Evolutionary conservation across 2,329 filamentous ascomycete species (phyloP).

Genomic region (Clonostachys rhizophaga): DNA sequence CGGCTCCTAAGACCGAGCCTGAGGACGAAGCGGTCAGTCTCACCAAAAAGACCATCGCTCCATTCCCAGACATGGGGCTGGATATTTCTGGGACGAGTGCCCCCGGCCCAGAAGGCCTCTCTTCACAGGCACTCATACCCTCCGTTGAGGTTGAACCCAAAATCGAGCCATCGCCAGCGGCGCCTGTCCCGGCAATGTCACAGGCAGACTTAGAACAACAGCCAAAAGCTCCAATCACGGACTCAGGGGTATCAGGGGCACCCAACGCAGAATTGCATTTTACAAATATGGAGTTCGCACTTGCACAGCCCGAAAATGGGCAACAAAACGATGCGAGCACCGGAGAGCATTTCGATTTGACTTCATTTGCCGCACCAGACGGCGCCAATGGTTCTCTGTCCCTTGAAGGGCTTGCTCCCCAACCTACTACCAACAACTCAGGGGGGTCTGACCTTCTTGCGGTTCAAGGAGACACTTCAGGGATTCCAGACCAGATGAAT

Average conservation of each 20-base stretch:
- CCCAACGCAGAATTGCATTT: conserved; percentile 39
- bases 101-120: not conserved
- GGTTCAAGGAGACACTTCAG: not conserved
- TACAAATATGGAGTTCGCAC: conserved; percentile 52
- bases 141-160: too few relatives aligned
- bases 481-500: not conserved
- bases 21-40: not conserved
- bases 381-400: too few relatives aligned
- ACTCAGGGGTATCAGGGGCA: conserved; percentile 7
- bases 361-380: too few relatives aligned
- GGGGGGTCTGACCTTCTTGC: not conserved
- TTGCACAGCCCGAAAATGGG: conserved; percentile 35
- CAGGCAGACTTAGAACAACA: not conserved
- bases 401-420: not conserved
- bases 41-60: conserved; percentile 37
- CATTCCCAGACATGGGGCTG: conserved; percentile 54
- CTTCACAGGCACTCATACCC: too few relatives aligned
- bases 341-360: too few relatives aligned
- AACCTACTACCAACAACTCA: not conserved
- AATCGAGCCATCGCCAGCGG: not conserved
- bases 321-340: not conserved
- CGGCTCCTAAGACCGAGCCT: conserved; percentile 15
- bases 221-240: not conserved
- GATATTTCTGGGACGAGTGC: conserved; percentile 16
- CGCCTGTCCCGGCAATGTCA: conserved; percentile 9